Base-by-base conservation (phyloP, 2,329 filamentous ascomycete species). In the Penicillium sp. region DNA sequence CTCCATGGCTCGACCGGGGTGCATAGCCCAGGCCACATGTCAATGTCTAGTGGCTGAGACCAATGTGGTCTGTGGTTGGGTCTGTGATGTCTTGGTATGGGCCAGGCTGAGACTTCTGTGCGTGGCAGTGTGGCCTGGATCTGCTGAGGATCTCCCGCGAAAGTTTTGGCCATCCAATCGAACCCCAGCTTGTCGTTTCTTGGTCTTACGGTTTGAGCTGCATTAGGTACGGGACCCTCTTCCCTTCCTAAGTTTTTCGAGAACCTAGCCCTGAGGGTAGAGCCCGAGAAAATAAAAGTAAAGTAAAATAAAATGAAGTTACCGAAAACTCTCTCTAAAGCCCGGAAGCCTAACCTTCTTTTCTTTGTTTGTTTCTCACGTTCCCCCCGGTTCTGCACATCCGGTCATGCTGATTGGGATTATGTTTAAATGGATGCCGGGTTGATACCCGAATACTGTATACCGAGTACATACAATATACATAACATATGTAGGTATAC, bases 111-210 rank as follows among this genome's bases (percentile, higher is more conserved):
- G 42, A 26, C 40, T 38, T 7, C 3, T 29, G 32, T 31, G 47
- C 51, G 42, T 53, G 42, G 52, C 50, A 53, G 43, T 34, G 49
- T 47, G 45, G 52, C 45, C 59, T 69, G 54, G 70, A 71, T 71
- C 70, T 70, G 60, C 67, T 65, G 68, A 60, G 69, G 70, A 72
- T 71, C 70, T 72, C 70, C 70, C 70, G 70, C 58, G 65, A 70
- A 68, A 61, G 63, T 72, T 71, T 52, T 43, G 26, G 50, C 56
- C 60, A 64, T 62, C 61, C 62, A 64, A 66, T 66, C 58, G 61
- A 65, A 65, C 59, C 38, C 65, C 54, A 50, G 40, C n/a, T 38
- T 20, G 13, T 7, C 5, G 4, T 29, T 9, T 31, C 44, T 39
- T 43, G 10, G 50, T 43, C 31, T 51, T 2, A 43, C 18, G 38